Evolutionary conservation across 768 basidiomycete genomes (phyloP).

Genomic region (Calvatia gigantea): DNA sequence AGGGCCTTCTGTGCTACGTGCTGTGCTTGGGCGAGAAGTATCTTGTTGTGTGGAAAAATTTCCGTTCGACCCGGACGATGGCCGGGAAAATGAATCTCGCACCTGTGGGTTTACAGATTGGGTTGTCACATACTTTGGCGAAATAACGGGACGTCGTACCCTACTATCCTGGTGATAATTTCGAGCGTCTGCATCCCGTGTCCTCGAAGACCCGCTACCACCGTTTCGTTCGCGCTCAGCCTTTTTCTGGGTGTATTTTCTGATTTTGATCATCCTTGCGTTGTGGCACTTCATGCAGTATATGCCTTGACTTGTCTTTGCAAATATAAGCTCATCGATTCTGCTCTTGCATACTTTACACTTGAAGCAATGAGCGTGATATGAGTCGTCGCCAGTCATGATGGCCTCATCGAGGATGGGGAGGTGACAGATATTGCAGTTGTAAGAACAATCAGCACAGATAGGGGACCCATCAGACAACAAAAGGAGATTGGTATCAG

Average conservation of each 20-base stretch:
- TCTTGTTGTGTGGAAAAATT: conserved; percentile 12
- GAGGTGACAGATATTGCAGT: conserved; percentile 90
- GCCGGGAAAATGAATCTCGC: conserved; percentile 5
- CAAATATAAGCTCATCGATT: conserved; percentile 98
- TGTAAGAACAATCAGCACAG: conserved; percentile 89
- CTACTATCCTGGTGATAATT: conserved; percentile 35
- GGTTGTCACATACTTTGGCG: background rate
- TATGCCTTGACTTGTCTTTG: conserved; percentile 96
- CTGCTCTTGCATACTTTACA: conserved; percentile 92
- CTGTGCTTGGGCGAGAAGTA: conserved; percentile 19
- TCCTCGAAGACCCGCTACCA: conserved; percentile 38
- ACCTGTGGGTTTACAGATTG: background rate
- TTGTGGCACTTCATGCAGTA: conserved; percentile 99
- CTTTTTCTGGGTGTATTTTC: conserved; percentile 88
- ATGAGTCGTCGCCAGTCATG: conserved; percentile 98
- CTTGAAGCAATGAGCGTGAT: conserved; percentile 98
- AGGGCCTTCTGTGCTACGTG: conserved; percentile 15
- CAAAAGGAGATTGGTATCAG: conserved; percentile 95
- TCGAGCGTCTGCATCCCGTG: conserved; percentile 37
- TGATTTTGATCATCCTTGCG: conserved; percentile 90
- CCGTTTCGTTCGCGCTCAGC: conserved; percentile 58
- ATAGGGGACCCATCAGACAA: conserved; percentile 98
- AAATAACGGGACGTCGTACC: conserved; percentile 33
- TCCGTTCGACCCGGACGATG: conserved; percentile 12
- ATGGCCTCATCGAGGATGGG: conserved; percentile 98